phyloP scores from a whole-genome alignment of 2,329 filamentous ascomycete genomes.

The Zasmidium cellare region DNA sequence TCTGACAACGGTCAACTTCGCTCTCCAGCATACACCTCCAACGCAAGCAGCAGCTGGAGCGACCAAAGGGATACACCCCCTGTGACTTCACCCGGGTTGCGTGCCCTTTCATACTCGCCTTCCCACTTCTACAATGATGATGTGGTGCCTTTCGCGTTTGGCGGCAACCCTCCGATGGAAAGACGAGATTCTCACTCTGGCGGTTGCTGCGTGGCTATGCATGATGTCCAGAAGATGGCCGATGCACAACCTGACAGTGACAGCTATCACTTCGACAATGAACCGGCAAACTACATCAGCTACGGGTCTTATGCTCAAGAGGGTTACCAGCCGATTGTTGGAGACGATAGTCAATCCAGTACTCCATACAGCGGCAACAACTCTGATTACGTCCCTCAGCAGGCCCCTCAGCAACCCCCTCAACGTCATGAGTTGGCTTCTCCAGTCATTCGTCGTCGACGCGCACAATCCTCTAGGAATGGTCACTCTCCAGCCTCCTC shows the following conservation, averaged over 20 bases:
- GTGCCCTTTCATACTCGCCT: background rate
- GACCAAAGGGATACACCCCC: constrained; percentile 8
- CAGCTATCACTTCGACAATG: constrained; percentile 10
- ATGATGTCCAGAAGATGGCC: constrained; percentile 25
- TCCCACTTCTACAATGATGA: background rate
- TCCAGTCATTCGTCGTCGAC: constrained; percentile 20
- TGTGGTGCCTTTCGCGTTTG: constrained; percentile 1
- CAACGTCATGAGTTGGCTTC: constrained; percentile 5
- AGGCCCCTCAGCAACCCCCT: background rate
- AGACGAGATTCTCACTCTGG: background rate
- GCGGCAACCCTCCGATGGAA: background rate
- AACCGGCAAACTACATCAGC: background rate
- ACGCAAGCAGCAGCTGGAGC: constrained; percentile 7
- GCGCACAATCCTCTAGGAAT: constrained; percentile 12
- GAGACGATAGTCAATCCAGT: constrained; percentile 4
- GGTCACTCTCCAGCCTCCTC: constrained; percentile 1
- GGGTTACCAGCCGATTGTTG: constrained; percentile 25
- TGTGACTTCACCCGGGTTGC: constrained; percentile 1
- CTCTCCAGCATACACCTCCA: constrained; percentile 13
- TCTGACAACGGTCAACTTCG: background rate
- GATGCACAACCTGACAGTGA: constrained; percentile 18
- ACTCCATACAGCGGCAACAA: constrained; percentile 8
- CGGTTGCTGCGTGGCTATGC: constrained; percentile 21
- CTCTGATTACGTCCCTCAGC: background rate
- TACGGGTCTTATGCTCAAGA: constrained; percentile 21